Base-by-base conservation (phyloP, 2,329 filamentous ascomycete genomes). In the Chaetomium olivaceum region DNA sequence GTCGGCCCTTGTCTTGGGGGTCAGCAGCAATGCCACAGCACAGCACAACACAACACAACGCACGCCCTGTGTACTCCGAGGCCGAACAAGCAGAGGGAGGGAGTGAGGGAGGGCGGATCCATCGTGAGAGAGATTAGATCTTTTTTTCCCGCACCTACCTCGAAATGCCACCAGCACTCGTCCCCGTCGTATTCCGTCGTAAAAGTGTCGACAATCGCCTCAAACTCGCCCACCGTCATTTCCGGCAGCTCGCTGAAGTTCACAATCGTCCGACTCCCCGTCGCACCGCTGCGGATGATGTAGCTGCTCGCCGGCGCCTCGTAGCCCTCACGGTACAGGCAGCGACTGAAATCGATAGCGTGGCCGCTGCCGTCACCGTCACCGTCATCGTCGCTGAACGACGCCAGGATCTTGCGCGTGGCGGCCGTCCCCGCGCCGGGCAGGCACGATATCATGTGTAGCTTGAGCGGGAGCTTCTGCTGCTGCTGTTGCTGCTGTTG, bases 161-260 rank as follows among this genome's bases (percentile, higher is more conserved):
- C 89, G 71, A 91, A 92, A 78, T 92, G 90, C 79, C 87, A 90
- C 89, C 87, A 91, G 27, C 77, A 79, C 62, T 77, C 74, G 36
- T 76, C 64, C n/a, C 63, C 69, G 1, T 73, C 69, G 1, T 73
- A 57, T n/a, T 69, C 65, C 4, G 72, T 71, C 4, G 72, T 71
- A 56, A 87, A 74, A 27, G 70, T 73, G 25, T 78, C 73, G 46
- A 78, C 80, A 23, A 83, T 77, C 14, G 64, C 66, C 19, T 75
- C 72, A 66, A 92, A 91, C 75, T 92, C 90, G 8, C 78, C 77
- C 4, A 76, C 68, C 6, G 82, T 88, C 88, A 92, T 91, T 69
- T 92, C 89, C 0, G 83, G 83, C 43, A 92, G 80, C 64, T 83
- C 81, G 71, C 88, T 91, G 76, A 87, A 85, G 74, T 88, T 92